Evolutionary conservation across 2,329 filamentous ascomycete genomes (phyloP), one percentile per base, ranked within the genome.

Genomic region (Ustulina deusta): DNA sequence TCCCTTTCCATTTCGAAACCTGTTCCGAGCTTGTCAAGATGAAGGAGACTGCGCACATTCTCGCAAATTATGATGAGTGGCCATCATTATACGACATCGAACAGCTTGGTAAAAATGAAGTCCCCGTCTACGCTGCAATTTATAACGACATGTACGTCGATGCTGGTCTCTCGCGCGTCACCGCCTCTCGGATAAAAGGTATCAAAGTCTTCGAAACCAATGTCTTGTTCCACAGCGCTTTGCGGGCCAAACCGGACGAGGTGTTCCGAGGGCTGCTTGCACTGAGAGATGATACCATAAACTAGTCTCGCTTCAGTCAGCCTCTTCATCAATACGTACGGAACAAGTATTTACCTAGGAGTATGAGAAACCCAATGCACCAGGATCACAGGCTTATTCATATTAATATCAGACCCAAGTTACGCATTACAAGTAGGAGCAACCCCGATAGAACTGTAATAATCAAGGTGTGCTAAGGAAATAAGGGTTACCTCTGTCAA

Each of bases 111-210:
- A 87, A 85, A 74, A 97, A 97, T 74, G 84, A 90, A 66, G 93
- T 97, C 0, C 94, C 95, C 0, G 89, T 97, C 0, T 97, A 96
- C 75, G 91, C 94, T 1, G 93, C 92, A 0, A 91, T 89, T 1
- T 98, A 92, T 73, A 91, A 97, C 70, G 94, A 97, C 77, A 96
- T 97, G 92, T 97, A 97, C 75, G 94, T 98, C 34, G 92, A 97
- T 75, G 92, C 88, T 72, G 88, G 88, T 6, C 82, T 94, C 62
- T 91, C 92, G 9, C 85, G 87, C 73, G 88, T 91, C 73, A 97
- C 93, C 17, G 93, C 93, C 10, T 82, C 82, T 46, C 87, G 90
- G 75, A 92, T 97, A 77, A 91, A 88, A 77, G 90, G 89, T 0
- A 91, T 89, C 77, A 94, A 93, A 81, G 89, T 93, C 46, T 96